Evolutionary conservation across 768 basidiomycete species (phyloP).

Genomic region (Termitomyces sp.): DNA sequence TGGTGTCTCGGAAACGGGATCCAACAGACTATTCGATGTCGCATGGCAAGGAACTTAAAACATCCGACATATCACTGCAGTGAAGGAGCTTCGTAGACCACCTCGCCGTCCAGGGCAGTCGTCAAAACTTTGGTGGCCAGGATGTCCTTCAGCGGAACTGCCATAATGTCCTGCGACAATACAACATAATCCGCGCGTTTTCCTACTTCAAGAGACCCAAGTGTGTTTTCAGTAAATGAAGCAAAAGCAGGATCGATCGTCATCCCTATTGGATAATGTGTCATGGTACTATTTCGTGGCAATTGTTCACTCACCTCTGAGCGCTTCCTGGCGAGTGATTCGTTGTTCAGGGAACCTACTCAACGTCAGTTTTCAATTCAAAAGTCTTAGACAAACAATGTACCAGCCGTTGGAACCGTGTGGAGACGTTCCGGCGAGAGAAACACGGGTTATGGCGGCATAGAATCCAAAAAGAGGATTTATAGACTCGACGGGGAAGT

Average conservation of each 20-base stretch:
- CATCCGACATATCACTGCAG: not conserved
- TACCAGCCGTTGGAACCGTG: slow-evolving; percentile 84
- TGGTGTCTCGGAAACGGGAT: not conserved
- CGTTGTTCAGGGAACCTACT: slow-evolving; percentile 79
- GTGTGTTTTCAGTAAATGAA: slow-evolving; percentile 64
- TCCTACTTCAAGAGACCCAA: slow-evolving; percentile 76
- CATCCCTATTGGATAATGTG: slow-evolving; percentile 49
- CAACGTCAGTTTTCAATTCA: not conserved
- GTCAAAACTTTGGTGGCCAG: slow-evolving; percentile 63
- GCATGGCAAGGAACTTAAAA: not conserved
- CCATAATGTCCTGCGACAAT: slow-evolving; percentile 79
- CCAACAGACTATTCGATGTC: not conserved
- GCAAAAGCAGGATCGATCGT: slow-evolving; percentile 87
- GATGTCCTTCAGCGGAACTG: slow-evolving; percentile 50
- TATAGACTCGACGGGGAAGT: slow-evolving; percentile 85
- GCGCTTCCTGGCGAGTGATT: slow-evolving; percentile 69
- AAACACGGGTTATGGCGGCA: slow-evolving; percentile 78
- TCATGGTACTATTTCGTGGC: not conserved
- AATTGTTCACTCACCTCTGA: slow-evolving; percentile 44
- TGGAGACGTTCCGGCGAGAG: slow-evolving; percentile 67
- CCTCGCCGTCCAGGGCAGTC: slow-evolving; percentile 74
- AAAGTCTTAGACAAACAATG: slow-evolving; percentile 16
- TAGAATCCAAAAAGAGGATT: slow-evolving; percentile 85
- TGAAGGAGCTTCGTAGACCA: slow-evolving; percentile 30
- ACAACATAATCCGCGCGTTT: slow-evolving; percentile 87